Percentiles rank a stretch among this genome's conserved stretches.
Evolutionary conservation across 768 basidiomycete species (phyloP).

Genomic region (Polyporus arcularius): DNA sequence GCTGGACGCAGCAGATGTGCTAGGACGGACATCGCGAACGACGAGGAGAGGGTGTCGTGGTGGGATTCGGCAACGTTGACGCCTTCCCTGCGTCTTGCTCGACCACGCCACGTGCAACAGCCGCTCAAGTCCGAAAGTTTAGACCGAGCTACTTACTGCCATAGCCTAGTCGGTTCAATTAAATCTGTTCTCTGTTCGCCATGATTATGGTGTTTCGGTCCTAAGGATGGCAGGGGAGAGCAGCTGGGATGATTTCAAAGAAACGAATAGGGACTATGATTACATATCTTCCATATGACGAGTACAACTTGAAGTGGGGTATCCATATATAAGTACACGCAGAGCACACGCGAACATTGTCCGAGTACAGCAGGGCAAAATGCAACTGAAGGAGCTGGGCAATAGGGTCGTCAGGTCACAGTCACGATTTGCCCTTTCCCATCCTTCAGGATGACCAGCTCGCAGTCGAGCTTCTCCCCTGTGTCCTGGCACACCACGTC

Average conservation of each 20-base stretch:
- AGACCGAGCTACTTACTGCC: too few species aligned
- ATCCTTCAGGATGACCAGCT: constrained; percentile 89
- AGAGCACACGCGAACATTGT: neutral
- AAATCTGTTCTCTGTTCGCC: too few species aligned
- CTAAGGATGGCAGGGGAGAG: too few species aligned
- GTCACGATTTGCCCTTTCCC: constrained; percentile 89
- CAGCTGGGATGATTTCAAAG: too few species aligned
- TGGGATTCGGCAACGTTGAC: constrained; percentile 13
- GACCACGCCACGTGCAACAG: constrained; percentile 3
- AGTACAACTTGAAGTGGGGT: too few species aligned
- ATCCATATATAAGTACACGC: neutral
- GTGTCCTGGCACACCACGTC: constrained; percentile 91
- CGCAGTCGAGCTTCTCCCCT: constrained; percentile 89
- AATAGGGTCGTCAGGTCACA: constrained; percentile 56
- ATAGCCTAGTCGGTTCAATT: neutral
- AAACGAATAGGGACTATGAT: too few species aligned
- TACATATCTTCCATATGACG: too few species aligned
- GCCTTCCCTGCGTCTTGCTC: neutral
- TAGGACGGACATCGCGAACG: constrained; percentile 42
- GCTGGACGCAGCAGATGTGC: constrained; percentile 51
- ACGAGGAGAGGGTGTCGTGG: constrained; percentile 12
- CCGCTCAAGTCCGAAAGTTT: neutral
- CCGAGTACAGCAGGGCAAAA: neutral
- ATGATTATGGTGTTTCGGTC: too few species aligned
- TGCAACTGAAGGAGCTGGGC: neutral